Evolutionary conservation across 148 eudicot species (phyloP), one percentile per base, ranked within the genome.

Genomic region (Pharnaceum exiguum): DNA sequence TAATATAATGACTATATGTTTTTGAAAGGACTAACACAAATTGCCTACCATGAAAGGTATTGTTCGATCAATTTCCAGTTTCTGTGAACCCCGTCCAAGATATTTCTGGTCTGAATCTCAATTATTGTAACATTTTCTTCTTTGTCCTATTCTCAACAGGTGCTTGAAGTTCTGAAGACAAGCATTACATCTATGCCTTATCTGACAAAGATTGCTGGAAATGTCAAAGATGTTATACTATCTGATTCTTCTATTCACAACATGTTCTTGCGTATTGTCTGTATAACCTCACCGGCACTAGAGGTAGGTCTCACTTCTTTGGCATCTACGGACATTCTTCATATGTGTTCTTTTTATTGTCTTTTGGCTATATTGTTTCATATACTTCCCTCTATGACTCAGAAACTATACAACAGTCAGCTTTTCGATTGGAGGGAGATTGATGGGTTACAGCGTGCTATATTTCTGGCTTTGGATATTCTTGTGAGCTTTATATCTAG

Each of bases 231-330:
- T 76, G 63, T 83, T 42, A 43, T 94, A 60, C 71, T 89, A 51
- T 69, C 70, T 62, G 99, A 94, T 75, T 67, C 91, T 67, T 89
- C 99, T 29, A 52, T 94, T 51, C 99, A 89, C 75, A 57, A 67
- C 74, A 63, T 78, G 62, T 77, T 94, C 44, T 73, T 86, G 69
- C 95, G 85, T 62, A 82, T 89, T 73, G 67, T 86, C 46, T 89
- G 95, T 86, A 84, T 81, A 59, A 94, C 91, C 39, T 48, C 82
- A 39, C 74, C 74, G 22, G 79, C 70, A 55, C 64, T 94, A 39
- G 96, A 94, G 99, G 99, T 93, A 55, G 49, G 57, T 16, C 12
- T 51, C 40, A 25, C 58, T 42, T 32, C 24, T 33, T 16, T 64
- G 63, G 38, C 56, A 65, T 16, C 57, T 35, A 19, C 3, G 26